These are phyloP conservation scores for Mycoemilia scoparia DNA, from an alignment of 192 early-diverging fungal genomes.

Conservation along the genomic window DNA sequence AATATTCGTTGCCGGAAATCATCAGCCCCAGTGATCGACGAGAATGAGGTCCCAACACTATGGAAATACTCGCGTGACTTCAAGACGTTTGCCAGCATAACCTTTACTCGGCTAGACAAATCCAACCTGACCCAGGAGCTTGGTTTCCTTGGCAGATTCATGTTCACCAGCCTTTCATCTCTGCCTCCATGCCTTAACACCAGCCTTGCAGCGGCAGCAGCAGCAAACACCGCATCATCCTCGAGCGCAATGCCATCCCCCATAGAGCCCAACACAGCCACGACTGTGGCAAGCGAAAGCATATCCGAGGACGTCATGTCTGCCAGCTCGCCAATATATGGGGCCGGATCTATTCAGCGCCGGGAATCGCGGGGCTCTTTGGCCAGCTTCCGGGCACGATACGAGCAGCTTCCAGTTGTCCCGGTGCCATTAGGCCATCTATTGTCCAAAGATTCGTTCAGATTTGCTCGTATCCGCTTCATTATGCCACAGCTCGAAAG, in stretches of 20 bases:
- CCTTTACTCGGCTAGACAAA: constrained; percentile 21
- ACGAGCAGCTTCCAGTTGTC: constrained; percentile 5
- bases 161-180: constrained; percentile 10
- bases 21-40: constrained; percentile 29
- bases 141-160: constrained; percentile 20
- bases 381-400: constrained; percentile 3
- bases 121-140: constrained; percentile 18
- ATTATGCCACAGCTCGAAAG: constrained; percentile 16
- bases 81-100: constrained; percentile 9
- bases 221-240: background rate
- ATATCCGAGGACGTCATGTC: too few relatives aligned
- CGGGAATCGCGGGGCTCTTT: too few relatives aligned
- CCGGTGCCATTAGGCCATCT: constrained; percentile 18
- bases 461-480: constrained; percentile 26
- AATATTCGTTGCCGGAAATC: constrained; percentile 28
- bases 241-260: background rate
- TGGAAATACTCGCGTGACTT: constrained; percentile 26
- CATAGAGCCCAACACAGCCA: too few relatives aligned
- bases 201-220: background rate
- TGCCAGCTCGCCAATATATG: too few relatives aligned
- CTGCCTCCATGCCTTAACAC: background rate
- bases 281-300: too few relatives aligned
- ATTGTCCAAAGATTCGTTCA: constrained; percentile 23
- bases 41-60: constrained; percentile 26
- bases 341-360: too few relatives aligned